These are phyloP conservation scores for Fusarium chuoi DNA, from an alignment of 2,329 filamentous ascomycete species.

Conservation along the genomic window DNA sequence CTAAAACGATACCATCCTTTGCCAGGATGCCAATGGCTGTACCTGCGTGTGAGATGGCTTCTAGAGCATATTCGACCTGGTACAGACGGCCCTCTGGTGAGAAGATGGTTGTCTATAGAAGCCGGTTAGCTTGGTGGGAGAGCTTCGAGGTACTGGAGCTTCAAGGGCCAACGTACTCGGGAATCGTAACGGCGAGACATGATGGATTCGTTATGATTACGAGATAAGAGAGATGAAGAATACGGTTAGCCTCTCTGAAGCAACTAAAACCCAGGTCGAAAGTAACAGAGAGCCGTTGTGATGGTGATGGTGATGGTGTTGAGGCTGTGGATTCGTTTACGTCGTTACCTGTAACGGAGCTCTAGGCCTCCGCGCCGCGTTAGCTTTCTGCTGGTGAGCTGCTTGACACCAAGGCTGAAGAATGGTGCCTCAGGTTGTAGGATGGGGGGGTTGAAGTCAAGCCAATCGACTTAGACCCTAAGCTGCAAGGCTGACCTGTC, in stretches of 20 bases:
- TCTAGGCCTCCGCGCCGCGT: slow-evolving; percentile 56
- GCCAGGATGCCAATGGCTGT: slow-evolving; percentile 97
- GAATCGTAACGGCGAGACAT: slow-evolving; percentile 99
- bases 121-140: slow-evolving; percentile 39
- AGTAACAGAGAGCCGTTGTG: slow-evolving; percentile 27
- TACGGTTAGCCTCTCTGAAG: not conserved
- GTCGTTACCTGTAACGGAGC: slow-evolving; percentile 48
- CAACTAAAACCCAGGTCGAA: slow-evolving; percentile 5
- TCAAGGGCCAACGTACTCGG: slow-evolving; percentile 71
- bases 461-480: not conserved
- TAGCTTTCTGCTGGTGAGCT: slow-evolving; percentile 45
- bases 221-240: not conserved
- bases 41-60: slow-evolving; percentile 98
- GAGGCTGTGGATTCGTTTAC: slow-evolving; percentile 39
- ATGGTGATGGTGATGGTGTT: slow-evolving; percentile 34
- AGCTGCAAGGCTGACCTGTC: slow-evolving; percentile 21
- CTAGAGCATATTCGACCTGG: slow-evolving; percentile 98
- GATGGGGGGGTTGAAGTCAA: not conserved
- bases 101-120: slow-evolving; percentile 95
- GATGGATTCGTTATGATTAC: slow-evolving; percentile 47
- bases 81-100: slow-evolving; percentile 98
- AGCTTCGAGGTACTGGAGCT: slow-evolving; percentile 30
- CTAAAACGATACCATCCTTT: slow-evolving; percentile 97
- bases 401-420: slow-evolving; percentile 24
- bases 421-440: slow-evolving; percentile 39